A percentile compares a stretch with the other conserved stretches of the same genome.
These are phyloP conservation scores for Cladosporium austrohemisphaericum DNA, from an alignment of 2,329 filamentous ascomycete genomes.

Conservation along the genomic window DNA sequence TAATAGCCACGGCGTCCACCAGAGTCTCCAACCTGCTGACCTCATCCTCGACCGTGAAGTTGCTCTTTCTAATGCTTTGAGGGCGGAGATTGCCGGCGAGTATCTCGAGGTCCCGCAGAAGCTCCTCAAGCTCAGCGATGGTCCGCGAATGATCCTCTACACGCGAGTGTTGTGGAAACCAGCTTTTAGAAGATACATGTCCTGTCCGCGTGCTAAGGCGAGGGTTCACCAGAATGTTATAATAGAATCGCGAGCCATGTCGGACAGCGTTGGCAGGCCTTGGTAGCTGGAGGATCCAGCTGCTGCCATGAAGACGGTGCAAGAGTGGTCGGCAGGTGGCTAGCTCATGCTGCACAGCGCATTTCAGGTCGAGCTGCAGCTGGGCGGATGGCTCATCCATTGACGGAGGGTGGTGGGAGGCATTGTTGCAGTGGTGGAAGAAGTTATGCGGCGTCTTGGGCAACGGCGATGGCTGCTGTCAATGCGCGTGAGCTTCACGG, in stretches of 20 bases:
- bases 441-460: neutral
- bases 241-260: constrained; percentile 49
- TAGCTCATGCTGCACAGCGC: constrained; percentile 38
- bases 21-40: constrained; percentile 25
- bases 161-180: neutral
- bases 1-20: constrained; percentile 58
- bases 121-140: constrained; percentile 52
- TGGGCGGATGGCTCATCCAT: constrained; percentile 35
- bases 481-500: no score
- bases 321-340: constrained; percentile 51
- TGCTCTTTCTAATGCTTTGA: constrained; percentile 21
- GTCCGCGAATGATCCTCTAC: constrained; percentile 34
- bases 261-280: constrained; percentile 45
- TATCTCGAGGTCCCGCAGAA: constrained; percentile 51
- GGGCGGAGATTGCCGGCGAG: constrained; percentile 30
- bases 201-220: constrained; percentile 51
- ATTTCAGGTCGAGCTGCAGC: constrained; percentile 42
- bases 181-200: neutral
- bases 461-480: no score
- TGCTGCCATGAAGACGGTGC: constrained; percentile 64
- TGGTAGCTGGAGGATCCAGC: constrained; percentile 63
- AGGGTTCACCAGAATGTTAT: constrained; percentile 63
- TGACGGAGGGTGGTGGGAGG: neutral
- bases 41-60: neutral
- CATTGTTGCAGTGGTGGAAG: neutral